phyloP scores from a whole-genome alignment of 768 basidiomycete genomes.

The Trametes elegans region DNA sequence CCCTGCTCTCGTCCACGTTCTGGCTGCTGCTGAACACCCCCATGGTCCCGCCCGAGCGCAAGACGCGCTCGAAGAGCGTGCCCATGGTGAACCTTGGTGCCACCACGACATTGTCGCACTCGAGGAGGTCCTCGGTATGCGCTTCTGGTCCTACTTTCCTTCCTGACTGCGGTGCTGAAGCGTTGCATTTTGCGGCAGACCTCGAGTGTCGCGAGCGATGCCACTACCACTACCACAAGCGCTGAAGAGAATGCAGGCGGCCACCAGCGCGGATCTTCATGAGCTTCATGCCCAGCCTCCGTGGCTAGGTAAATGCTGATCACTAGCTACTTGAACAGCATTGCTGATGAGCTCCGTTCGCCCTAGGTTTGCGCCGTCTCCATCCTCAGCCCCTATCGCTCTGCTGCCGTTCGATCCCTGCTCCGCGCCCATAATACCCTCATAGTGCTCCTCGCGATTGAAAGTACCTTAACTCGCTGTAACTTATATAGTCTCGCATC shows the following conservation, averaged over 20 bases:
- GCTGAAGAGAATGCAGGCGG: not conserved
- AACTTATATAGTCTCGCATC: too few relatives aligned
- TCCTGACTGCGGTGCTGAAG: not conserved
- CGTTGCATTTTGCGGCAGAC: not conserved
- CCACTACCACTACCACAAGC: not conserved
- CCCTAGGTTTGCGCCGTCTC: too few relatives aligned
- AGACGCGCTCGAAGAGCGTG: slow-evolving; percentile 2
- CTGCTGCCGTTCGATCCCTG: too few relatives aligned
- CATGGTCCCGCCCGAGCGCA: slow-evolving; percentile 17
- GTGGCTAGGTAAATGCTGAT: too few relatives aligned
- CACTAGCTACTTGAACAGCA: too few relatives aligned
- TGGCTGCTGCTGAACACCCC: slow-evolving; percentile 20
- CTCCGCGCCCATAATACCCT: too few relatives aligned
- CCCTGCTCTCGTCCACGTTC: slow-evolving; percentile 10
- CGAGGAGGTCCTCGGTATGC: slow-evolving; percentile 2
- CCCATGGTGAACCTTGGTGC: slow-evolving; percentile 10
- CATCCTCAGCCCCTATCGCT: too few relatives aligned
- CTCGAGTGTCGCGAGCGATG: not conserved
- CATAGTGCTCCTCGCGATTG: too few relatives aligned
- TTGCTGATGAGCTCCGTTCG: too few relatives aligned
- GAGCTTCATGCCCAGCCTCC: too few relatives aligned
- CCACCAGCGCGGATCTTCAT: too few relatives aligned
- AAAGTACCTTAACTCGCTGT: too few relatives aligned
- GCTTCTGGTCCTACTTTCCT: not conserved
- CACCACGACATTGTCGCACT: not conserved